phyloP scores from a whole-genome alignment of 1,284 basidiomycete genomes.

The Trichosporon asahii region DNA sequence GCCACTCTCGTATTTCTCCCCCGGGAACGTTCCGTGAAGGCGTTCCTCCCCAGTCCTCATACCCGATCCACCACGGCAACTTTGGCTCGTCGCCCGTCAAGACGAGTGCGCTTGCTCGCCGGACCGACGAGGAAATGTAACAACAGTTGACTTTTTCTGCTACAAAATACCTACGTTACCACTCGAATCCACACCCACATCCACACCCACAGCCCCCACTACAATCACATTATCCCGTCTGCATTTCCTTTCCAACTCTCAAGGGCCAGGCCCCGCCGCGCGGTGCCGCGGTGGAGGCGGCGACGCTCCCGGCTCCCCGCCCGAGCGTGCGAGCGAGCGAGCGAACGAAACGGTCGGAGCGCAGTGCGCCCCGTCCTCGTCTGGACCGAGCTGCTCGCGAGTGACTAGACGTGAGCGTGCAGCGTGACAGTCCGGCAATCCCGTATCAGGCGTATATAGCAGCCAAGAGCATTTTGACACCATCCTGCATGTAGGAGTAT shows the following conservation, averaged over 20 bases:
- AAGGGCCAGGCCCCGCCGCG: neutral
- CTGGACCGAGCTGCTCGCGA: neutral
- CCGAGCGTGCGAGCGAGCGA: neutral
- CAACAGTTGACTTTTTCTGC: neutral
- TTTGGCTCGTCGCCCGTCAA: slow-evolving; percentile 49
- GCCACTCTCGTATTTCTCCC: slow-evolving; percentile 40
- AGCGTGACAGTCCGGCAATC: neutral
- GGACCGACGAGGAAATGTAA: slow-evolving; percentile 44
- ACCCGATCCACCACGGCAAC: slow-evolving; percentile 41
- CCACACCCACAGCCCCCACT: neutral
- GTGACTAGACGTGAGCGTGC: neutral
- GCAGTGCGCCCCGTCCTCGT: neutral
- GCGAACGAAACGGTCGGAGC: neutral
- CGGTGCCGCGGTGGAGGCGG: neutral
- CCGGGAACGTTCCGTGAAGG: slow-evolving; percentile 41
- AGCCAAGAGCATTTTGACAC: neutral
- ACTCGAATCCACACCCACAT: neutral
- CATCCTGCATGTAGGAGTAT: slow-evolving; percentile 10
- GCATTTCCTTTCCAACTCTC: neutral
- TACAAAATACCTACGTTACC: neutral
- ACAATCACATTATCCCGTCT: neutral
- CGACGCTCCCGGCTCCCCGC: neutral
- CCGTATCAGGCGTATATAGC: neutral
- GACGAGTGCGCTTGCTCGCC: slow-evolving; percentile 42
- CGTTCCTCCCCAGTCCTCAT: slow-evolving; percentile 36